phyloP scores from a whole-genome alignment of 1,284 basidiomycete species.

The Ceratorhiza oryzae-sativae region DNA sequence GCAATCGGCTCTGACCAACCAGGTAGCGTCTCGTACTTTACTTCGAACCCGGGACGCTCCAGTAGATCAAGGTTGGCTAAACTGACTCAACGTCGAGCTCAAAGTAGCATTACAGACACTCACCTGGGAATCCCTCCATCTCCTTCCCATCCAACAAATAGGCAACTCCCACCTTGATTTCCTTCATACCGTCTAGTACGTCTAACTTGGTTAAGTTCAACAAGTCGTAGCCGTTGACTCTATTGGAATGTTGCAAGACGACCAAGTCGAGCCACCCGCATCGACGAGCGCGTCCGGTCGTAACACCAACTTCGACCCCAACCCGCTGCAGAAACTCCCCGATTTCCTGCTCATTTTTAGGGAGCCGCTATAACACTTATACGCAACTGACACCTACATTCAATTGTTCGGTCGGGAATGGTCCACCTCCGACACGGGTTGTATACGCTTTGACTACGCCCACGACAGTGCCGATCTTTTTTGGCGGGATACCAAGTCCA shows the following conservation, averaged over 20 bases:
- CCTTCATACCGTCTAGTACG: conserved; percentile 82
- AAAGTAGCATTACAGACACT: conserved; percentile 47
- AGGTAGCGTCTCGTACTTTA: conserved; percentile 88
- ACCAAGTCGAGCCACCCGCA: conserved; percentile 98
- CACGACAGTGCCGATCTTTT: conserved; percentile 81
- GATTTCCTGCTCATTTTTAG: conserved; percentile 61
- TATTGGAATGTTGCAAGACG: conserved; percentile 89
- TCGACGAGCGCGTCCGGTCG: conserved; percentile 89
- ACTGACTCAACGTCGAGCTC: too few relatives aligned
- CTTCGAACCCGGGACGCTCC: conserved; percentile 70
- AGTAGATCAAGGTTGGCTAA: conserved; percentile 86
- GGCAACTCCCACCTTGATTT: conserved; percentile 88
- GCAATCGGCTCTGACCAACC: conserved; percentile 92
- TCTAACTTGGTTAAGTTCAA: conserved; percentile 98
- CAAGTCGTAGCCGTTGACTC: conserved; percentile 95
- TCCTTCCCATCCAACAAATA: conserved; percentile 83
- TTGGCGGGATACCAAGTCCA: conserved; percentile 93
- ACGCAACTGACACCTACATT: conserved; percentile 62
- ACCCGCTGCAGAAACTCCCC: conserved; percentile 93
- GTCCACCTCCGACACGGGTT: conserved; percentile 95
- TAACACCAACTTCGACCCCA: conserved; percentile 89
- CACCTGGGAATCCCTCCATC: conserved; percentile 88
- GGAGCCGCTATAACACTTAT: background rate
- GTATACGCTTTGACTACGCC: conserved; percentile 99
- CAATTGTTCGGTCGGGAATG: conserved; percentile 96